Conservation (phyloP, 805 yeast species). For the Saccharomycopsis lassenensis region DNA sequence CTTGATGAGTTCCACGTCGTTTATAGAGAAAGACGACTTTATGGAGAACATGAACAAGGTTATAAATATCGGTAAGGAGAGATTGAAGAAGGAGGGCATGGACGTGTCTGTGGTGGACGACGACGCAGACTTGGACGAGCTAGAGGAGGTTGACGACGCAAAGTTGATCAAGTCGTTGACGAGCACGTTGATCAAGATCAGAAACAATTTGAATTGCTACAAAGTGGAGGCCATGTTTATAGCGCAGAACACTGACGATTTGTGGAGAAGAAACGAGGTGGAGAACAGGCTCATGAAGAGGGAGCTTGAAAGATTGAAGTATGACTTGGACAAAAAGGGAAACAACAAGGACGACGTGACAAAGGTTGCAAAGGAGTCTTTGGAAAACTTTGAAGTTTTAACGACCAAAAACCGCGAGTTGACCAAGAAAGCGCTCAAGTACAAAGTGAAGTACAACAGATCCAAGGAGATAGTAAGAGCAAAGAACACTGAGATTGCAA, state of each 20-base stretch:
- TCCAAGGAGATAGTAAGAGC: conserved; percentile 10
- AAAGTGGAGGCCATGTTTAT: conserved; percentile 13
- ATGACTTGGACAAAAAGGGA: conserved; percentile 2
- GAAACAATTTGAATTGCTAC: conserved; percentile 7
- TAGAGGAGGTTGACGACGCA: neutral
- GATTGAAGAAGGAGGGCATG: conserved; percentile 3
- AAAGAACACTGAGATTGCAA: conserved; percentile 10
- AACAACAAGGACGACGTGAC: conserved; percentile 7
- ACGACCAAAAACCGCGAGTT: conserved; percentile 8
- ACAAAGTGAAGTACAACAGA: conserved; percentile 15
- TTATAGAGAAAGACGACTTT: conserved; percentile 5
- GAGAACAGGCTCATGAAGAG: conserved; percentile 34
- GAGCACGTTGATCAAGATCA: conserved; percentile 8
- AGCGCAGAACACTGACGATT: conserved; percentile 11
- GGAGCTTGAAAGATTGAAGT: conserved; percentile 23
- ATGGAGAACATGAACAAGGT: conserved; percentile 6
- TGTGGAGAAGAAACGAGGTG: conserved; percentile 30
- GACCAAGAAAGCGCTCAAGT: conserved; percentile 15
- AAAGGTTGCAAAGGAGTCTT: conserved; percentile 6
- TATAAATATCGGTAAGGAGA: conserved; percentile 2
- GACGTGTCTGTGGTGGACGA: neutral
- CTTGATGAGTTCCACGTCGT: too few relatives aligned
- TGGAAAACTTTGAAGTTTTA: conserved; percentile 10
- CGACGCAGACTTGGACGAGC: neutral
- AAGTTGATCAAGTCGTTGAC: conserved; percentile 7